Base-by-base conservation (phyloP, 2,329 filamentous ascomycete genomes). In the Decorospora gaudefroyi region DNA sequence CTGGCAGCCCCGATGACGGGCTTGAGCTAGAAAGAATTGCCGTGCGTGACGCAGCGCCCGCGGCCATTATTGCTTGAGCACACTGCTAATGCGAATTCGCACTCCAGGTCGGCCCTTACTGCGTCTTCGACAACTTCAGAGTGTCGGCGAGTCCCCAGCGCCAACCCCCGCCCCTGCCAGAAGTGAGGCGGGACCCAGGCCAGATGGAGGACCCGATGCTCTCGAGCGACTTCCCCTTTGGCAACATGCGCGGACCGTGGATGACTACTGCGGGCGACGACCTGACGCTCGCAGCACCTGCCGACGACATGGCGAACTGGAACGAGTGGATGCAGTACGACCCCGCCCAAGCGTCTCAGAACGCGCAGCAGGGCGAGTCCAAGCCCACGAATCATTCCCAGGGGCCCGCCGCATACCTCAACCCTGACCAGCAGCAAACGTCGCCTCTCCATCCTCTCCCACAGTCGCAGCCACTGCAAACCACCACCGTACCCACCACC, bases 281-380 rank as follows among this genome's bases (percentile, higher is more conserved):
- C 46, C 53, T 68, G 46, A 49, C 65, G 13, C 53, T 71, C 40
- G 38, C 55, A 19, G 56, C 65, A 9, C 44, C 65, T 7, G 55
- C 64, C 43, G 62, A 66, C 31, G 59, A 68, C 18, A 56, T 65
- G 35, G 42, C 53, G 30, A 62, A 71, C 53, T 77, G 74, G 74
- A 74, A 72, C 54, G 71, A 76, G 30, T 77, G 72, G 72, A 72
- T 77, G 67, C 65, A 72, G 43, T 76, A 72, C 72, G 72, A 76
- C 58, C 72, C 73, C 33, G 62, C 70, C 30, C 59, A 68, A 31
- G 39, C 59, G 45, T 59, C 67, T 34, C 66, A 69, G 53, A 54
- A 60, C 27, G 23, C 56, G 27, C 51, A 57, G 42, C 42, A 11
- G 12, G 46, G 48, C 43, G 52, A 59, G 7, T 10, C 57, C 40